phyloP scores from a whole-genome alignment of 2,329 filamentous ascomycete species.

The Erysiphe pulchra region DNA sequence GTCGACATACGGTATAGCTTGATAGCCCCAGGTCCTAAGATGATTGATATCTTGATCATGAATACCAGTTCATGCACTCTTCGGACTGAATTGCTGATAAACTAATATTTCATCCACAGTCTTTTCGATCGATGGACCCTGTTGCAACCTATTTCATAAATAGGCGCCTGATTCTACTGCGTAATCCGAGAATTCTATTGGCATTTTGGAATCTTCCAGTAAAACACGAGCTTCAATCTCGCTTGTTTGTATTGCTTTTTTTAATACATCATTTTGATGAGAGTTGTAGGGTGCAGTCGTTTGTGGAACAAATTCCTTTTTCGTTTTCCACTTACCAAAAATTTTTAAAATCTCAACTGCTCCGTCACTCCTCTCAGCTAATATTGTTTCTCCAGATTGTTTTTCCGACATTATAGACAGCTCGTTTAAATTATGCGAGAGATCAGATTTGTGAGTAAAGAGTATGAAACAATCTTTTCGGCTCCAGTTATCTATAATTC shows the following conservation, averaged over 20 bases:
- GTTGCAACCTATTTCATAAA: neutral
- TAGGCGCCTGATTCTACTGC: neutral
- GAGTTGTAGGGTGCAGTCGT: neutral
- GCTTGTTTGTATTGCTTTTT: neutral
- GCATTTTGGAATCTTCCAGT: neutral
- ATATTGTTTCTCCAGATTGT: neutral
- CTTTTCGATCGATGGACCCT: neutral
- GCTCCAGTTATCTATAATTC: neutral
- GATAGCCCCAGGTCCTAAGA: too few relatives aligned
- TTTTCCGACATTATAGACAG: neutral
- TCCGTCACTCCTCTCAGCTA: neutral
- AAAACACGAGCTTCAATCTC: neutral
- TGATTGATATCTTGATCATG: too few relatives aligned
- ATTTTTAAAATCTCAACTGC: neutral
- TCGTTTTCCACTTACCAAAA: neutral
- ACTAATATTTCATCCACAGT: neutral
- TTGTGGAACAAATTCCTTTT: neutral
- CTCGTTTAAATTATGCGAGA: neutral
- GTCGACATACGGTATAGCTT: too few relatives aligned
- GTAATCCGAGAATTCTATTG: neutral
- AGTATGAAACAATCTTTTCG: neutral
- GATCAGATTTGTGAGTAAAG: neutral
- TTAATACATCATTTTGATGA: neutral
- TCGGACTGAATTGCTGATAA: neutral
- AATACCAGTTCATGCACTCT: neutral